Conservation (phyloP, 2,329 filamentous ascomycete species). For the Dactylellina parvicollis region DNA sequence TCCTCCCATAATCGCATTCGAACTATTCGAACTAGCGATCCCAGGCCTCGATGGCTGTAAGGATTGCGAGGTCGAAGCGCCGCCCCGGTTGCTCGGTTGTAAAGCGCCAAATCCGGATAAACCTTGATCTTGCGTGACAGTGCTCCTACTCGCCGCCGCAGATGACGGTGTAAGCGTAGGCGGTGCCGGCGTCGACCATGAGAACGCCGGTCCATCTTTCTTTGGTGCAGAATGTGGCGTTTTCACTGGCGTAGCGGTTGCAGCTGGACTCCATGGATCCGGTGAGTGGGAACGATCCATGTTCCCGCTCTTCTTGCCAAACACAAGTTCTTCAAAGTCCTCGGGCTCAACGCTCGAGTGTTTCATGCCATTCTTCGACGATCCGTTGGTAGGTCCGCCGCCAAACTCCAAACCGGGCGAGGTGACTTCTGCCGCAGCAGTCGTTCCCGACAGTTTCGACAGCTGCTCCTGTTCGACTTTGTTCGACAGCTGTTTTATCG, state of each 20-base stretch:
- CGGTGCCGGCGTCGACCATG: constrained; percentile 60
- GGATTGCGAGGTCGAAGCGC: constrained; percentile 20
- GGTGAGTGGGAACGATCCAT: constrained; percentile 57
- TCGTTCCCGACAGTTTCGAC: constrained; percentile 85
- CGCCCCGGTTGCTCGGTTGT: constrained; percentile 21
- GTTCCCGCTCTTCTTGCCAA: constrained; percentile 69
- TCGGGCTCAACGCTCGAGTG: constrained; percentile 66
- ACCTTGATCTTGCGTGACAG: constrained; percentile 23
- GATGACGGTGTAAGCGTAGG: constrained; percentile 59
- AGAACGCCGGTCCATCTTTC: constrained; percentile 62
- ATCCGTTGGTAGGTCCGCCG: constrained; percentile 9
- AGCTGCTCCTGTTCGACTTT: constrained; percentile 89
- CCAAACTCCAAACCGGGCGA: constrained; percentile 28
- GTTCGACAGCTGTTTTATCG: constrained; percentile 81
- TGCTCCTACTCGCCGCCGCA: constrained; percentile 63
- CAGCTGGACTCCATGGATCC: constrained; percentile 58
- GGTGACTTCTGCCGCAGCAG: constrained; percentile 66
- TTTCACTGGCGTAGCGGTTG: constrained; percentile 38
- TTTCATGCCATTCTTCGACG: background rate
- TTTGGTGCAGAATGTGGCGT: constrained; percentile 26
- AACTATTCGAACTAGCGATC: constrained; percentile 34
- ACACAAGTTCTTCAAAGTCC: constrained; percentile 89
- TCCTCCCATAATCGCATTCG: constrained; percentile 39
- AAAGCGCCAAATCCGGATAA: constrained; percentile 40
- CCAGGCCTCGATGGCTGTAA: constrained; percentile 54